Evolutionary conservation across 352 stramenopile species (phyloP), one percentile per base, ranked within the genome.

Genomic region (Phytophthora melonis): DNA sequence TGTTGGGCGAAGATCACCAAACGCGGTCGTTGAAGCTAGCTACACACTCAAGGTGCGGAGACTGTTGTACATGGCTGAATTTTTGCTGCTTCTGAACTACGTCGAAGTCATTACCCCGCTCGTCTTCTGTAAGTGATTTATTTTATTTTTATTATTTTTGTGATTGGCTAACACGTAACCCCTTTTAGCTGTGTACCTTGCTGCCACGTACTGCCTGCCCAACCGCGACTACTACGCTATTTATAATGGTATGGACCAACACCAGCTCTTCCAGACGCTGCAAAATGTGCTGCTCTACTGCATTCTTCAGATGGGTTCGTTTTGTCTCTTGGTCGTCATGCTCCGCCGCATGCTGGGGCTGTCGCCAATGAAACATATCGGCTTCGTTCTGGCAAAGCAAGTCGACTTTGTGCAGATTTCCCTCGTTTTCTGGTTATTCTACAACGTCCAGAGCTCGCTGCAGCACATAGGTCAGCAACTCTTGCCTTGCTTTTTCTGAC

Each of bases 351-450:
- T 60, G 18, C 53, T 74, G 18, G 59, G 58, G 1, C 1, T 66
- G 1, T 64, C 67, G 6, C 36, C 70, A 1, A 30, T 83, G 9
- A 19, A 63, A 2, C 75, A 80, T 11, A 61, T 87, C 9, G 72
- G 69, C 13, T 83, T 87, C 45, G 77, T 85, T 16, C 49, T 85
- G 16, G 52, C 70, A 23, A 74, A 65, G 7, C 68, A 81, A 27
- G 62, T 56, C 21, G 50, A 8, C 13, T 45, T 73, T 3, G 47
- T 79, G 5, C 80, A 80, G 21, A 47, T 36, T 11, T 74, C 58
- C 34, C 58, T 87, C n/a, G 18, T 75, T 5, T 69, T 78, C 25
- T 86, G 75, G 75, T 39, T 86, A 6, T 47, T 75, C 4, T 78
- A 77, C 55, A 72, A 67, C 8, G 58, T 79, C 0, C 76, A 77